Evolutionary conservation across 768 basidiomycete species (phyloP).

Genomic region (Boletus sp.): DNA sequence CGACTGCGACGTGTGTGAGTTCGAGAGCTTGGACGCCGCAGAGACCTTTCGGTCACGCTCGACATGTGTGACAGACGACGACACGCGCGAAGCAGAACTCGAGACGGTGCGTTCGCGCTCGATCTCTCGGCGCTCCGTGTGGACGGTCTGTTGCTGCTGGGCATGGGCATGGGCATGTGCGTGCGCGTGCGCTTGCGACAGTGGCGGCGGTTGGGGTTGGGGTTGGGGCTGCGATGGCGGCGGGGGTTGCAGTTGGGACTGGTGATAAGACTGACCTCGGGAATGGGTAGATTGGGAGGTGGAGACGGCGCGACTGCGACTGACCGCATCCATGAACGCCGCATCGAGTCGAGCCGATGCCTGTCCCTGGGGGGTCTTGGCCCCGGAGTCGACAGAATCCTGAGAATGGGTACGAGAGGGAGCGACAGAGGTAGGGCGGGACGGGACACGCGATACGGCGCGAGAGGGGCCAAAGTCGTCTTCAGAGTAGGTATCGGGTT

Average conservation of each 20-base stretch:
- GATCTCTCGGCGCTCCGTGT: constrained; percentile 27
- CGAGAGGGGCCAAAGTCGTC: constrained; percentile 48
- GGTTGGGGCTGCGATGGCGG: not conserved
- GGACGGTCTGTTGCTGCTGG: constrained; percentile 13
- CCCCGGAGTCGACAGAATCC: constrained; percentile 34
- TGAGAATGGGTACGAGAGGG: constrained; percentile 57
- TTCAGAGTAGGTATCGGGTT: constrained; percentile 61
- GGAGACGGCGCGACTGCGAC: constrained; percentile 27
- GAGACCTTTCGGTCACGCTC: constrained; percentile 30
- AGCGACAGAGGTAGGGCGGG: constrained; percentile 46
- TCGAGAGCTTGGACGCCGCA: constrained; percentile 33
- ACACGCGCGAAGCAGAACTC: constrained; percentile 25
- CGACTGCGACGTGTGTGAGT: constrained; percentile 27
- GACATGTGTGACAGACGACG: constrained; percentile 18
- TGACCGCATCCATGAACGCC: constrained; percentile 29
- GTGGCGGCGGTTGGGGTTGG: not conserved
- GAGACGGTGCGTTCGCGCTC: constrained; percentile 27
- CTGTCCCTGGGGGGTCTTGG: constrained; percentile 33
- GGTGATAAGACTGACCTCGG: constrained; percentile 15
- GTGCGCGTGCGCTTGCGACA: not conserved
- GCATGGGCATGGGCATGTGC: not conserved
- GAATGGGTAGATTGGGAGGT: constrained; percentile 19
- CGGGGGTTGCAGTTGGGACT: constrained; percentile 1
- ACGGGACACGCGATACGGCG: constrained; percentile 35
- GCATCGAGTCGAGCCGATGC: constrained; percentile 27